Evolutionary conservation across 345 rosid genomes (phyloP).

Genomic region (Erodium maritimum): DNA sequence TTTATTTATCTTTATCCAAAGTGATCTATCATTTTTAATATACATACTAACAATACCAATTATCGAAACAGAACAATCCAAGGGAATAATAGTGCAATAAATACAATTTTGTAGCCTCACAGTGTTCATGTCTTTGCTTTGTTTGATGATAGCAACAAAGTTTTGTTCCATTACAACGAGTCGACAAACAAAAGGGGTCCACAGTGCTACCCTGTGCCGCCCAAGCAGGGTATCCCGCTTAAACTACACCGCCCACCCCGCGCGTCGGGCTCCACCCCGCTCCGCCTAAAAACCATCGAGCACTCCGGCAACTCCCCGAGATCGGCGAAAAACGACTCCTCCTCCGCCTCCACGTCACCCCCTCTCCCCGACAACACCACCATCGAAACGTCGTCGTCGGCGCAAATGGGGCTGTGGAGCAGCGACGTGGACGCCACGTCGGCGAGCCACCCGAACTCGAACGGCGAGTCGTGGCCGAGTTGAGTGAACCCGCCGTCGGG

Average conservation of each 20-base stretch:
- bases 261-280: conserved; percentile 15
- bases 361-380: conserved; percentile 15
- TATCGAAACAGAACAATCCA: background rate
- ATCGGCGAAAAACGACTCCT: conserved; percentile 52
- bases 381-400: background rate
- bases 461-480: conserved; percentile 22
- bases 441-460: conserved; percentile 50
- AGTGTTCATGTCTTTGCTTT: too few relatives aligned
- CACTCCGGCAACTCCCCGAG: conserved; percentile 73
- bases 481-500: conserved; percentile 1
- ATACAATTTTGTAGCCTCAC: background rate
- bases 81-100: too few relatives aligned
- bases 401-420: conserved; percentile 3
- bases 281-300: conserved; percentile 41
- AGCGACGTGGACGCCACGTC: conserved; percentile 33
- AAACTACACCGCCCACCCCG: conserved; percentile 22
- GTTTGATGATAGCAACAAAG: background rate
- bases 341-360: conserved; percentile 48
- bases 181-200: background rate
- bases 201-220: conserved; percentile 19
- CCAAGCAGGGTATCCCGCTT: conserved; percentile 27
- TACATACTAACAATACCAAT: too few relatives aligned
- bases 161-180: background rate
- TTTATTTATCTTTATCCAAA: background rate
- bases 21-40: too few relatives aligned